Conservation (phyloP, 2,329 filamentous ascomycete species). For the Ophiosphaerella korrae region DNA sequence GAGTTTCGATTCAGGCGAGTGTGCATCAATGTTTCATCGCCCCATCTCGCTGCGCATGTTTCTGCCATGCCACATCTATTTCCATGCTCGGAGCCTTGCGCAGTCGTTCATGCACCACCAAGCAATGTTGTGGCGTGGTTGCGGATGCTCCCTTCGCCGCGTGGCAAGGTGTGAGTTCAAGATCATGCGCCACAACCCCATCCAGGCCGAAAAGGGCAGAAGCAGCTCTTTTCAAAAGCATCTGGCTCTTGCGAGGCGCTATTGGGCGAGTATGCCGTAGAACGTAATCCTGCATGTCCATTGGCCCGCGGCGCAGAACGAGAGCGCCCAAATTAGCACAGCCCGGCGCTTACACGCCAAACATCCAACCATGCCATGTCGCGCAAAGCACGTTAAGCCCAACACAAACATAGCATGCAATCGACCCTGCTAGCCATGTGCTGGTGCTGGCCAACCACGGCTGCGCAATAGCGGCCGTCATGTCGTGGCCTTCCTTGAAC, state of each 20-base stretch:
- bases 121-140: constrained; percentile 4
- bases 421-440: constrained; percentile 20
- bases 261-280: constrained; percentile 38
- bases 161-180: constrained; percentile 6
- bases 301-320: constrained; percentile 30
- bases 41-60: not conserved
- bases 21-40: constrained; percentile 1
- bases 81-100: not conserved
- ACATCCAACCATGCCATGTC: constrained; percentile 38
- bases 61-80: not conserved
- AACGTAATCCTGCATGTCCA: constrained; percentile 18
- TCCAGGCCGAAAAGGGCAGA: not conserved
- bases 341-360: constrained; percentile 39
- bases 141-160: constrained; percentile 2
- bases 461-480: constrained; percentile 21
- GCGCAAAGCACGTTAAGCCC: constrained; percentile 28
- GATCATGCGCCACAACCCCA: not conserved
- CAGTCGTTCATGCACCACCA: constrained; percentile 1
- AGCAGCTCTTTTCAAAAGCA: constrained; percentile 1
- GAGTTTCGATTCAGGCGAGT: constrained; percentile 11
- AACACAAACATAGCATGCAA: constrained; percentile 25
- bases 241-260: constrained; percentile 13
- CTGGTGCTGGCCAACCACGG: constrained; percentile 35
- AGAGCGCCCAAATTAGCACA: constrained; percentile 37
- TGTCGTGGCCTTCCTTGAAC: constrained; percentile 45